These are phyloP conservation scores for Otatea glauca DNA, from an alignment of 176 grass and related monocot species.

Conservation along the genomic window DNA sequence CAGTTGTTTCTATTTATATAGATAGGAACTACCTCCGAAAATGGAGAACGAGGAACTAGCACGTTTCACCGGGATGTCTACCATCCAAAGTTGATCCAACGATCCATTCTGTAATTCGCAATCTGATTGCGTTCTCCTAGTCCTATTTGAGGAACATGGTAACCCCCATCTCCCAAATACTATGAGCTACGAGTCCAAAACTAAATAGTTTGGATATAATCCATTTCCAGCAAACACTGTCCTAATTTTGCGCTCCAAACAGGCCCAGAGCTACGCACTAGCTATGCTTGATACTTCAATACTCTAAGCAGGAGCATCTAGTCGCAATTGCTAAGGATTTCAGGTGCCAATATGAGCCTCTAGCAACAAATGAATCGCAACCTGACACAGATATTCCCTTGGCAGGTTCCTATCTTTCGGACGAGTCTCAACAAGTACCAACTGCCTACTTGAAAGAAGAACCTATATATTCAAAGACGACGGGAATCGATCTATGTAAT, in stretches of 20 bases:
- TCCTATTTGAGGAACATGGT: background rate
- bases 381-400: background rate
- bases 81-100: background rate
- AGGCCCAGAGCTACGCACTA: background rate
- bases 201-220: background rate
- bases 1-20: too few species aligned
- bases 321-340: slow-evolving; percentile 13
- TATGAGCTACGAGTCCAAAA: background rate
- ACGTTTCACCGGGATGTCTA: background rate
- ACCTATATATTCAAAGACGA: background rate
- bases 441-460: background rate
- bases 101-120: background rate
- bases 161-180: background rate
- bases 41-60: background rate
- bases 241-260: background rate
- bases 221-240: background rate
- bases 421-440: background rate
- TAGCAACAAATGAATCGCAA: background rate
- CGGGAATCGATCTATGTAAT: background rate
- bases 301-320: background rate
- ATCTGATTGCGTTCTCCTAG: background rate
- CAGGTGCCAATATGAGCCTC: background rate
- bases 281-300: background rate
- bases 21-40: background rate
- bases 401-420: background rate